A percentile compares a stretch with the other conserved stretches of the same genome.
Conservation (phyloP, 2,329 filamentous ascomycete genomes). For the Fusarium protoensiforme region DNA sequence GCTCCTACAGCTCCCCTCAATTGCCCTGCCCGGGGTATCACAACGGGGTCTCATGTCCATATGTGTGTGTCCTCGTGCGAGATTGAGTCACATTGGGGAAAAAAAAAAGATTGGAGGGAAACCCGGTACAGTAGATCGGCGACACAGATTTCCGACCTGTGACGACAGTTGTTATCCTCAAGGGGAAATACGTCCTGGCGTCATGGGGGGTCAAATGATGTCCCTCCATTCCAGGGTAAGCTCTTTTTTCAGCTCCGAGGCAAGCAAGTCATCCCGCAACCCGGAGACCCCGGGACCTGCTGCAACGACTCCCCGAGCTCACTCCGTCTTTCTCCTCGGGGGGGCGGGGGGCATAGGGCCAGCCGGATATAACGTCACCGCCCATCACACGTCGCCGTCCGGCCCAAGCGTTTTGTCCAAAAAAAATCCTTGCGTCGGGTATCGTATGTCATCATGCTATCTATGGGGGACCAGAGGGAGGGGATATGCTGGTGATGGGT, state of each 20-base stretch:
- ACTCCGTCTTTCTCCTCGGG: not conserved
- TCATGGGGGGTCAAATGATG: constrained; percentile 24
- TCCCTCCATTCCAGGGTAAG: constrained; percentile 16
- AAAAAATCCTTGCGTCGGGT: not conserved
- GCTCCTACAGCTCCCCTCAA: not conserved
- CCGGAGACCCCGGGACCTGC: constrained; percentile 11
- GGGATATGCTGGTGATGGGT: constrained; percentile 4
- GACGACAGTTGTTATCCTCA: not conserved
- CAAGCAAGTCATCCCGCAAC: not conserved
- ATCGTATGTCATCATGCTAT: constrained; percentile 29
- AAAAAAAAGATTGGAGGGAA: not conserved
- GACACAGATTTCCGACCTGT: not conserved
- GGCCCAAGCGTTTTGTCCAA: not conserved
- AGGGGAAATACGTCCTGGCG: not conserved
- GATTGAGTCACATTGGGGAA: constrained; percentile 12
- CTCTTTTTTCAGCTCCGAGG: not conserved
- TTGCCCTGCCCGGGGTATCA: not conserved
- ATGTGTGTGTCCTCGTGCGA: constrained; percentile 5
- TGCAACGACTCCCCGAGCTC: not conserved
- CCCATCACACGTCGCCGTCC: not conserved
- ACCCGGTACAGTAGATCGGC: not conserved
- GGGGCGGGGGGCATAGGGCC: not conserved
- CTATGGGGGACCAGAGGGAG: not conserved
- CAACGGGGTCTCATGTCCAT: not conserved
- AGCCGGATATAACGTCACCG: constrained; percentile 4